Base-by-base conservation (phyloP, 2,329 filamentous ascomycete genomes). In the Pseudomassariella vexata region DNA sequence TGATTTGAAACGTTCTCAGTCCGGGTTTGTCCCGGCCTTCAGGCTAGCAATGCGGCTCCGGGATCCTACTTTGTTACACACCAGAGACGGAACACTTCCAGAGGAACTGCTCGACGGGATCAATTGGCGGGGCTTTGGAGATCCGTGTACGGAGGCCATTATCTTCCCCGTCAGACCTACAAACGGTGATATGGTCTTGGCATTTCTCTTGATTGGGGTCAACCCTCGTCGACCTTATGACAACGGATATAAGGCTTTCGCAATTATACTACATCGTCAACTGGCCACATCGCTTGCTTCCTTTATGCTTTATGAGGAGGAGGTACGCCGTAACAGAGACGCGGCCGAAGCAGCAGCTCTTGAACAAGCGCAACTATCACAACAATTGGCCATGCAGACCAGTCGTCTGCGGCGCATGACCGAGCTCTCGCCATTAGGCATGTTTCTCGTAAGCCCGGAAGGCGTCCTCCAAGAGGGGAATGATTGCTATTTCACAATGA, bases 211-310 rank as follows among this genome's bases (percentile, higher is more conserved):
- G 4, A 56, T 82, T 36, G 76, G 74, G 3, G 62, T 79, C 9
- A 82, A 81, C 43, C 76, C 77, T 8, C 59, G 76, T 19, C 58
- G 76, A 32, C 76, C 76, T 0, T 80, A 76, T 42, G 76, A 82
- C 44, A 69, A 76, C 34, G 76, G 79, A 37, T 81, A 81, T 45
- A 67, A 65, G 30, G 56, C 76, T 0, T 82, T 81, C 38, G 59
- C 79, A 3, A 66, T 45, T 15, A 45, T 60, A 30, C 41, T 65
- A 0, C 60, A 58, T 28, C 48, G 57, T 9, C 79, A 59, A 47
- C 56, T 82, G 3, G 74, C 71, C 0, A 80, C 76, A 0, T 79
- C 76, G 0, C 53, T 82, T 15, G 77, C 78, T 3, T 80, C 76
- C 0, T 73, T 79, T 0, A 76, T 81, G 0, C 57, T 82, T 0